phyloP scores from a whole-genome alignment of 768 basidiomycete species.

The Hydnomerulius pinastri region DNA sequence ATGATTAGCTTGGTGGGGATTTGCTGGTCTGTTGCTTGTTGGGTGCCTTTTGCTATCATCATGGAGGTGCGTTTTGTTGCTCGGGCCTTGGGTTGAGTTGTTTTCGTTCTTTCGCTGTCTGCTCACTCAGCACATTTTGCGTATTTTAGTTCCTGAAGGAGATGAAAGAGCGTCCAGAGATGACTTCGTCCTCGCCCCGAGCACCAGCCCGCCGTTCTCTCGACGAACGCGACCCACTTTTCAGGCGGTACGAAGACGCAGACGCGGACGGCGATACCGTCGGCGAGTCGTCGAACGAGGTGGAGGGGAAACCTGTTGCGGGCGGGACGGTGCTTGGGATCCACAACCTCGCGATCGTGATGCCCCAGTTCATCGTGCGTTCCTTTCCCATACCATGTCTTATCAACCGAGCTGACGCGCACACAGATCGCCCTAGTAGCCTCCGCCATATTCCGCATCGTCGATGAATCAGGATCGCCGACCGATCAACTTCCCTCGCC shows the following conservation, averaged over 20 bases:
- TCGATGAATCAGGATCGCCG: conserved; percentile 54
- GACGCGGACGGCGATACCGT: conserved; percentile 43
- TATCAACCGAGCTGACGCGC: not conserved
- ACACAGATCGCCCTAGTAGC: conserved; percentile 80
- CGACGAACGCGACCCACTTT: conserved; percentile 50
- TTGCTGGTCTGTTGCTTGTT: conserved; percentile 97
- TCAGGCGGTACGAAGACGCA: conserved; percentile 47
- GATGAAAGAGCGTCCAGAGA: conserved; percentile 42
- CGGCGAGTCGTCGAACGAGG: conserved; percentile 20
- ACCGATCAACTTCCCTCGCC: conserved; percentile 11
- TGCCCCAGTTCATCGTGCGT: conserved; percentile 91
- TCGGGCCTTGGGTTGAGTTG: too few relatives aligned
- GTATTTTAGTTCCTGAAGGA: conserved; percentile 73
- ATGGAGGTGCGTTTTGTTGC: conserved; percentile 87
- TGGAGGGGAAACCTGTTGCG: conserved; percentile 53
- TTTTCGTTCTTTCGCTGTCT: not conserved
- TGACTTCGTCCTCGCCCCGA: conserved; percentile 13
- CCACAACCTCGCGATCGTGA: conserved; percentile 93
- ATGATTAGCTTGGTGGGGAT: conserved; percentile 87
- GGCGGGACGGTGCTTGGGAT: conserved; percentile 94
- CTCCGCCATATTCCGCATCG: conserved; percentile 81
- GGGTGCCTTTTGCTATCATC: conserved; percentile 96
- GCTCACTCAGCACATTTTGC: too few relatives aligned
- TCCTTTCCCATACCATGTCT: not conserved
- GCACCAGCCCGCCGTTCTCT: conserved; percentile 34